These are phyloP conservation scores for Aureobasidium sp. DNA, from an alignment of 2,329 filamentous ascomycete genomes.

Conservation along the genomic window DNA sequence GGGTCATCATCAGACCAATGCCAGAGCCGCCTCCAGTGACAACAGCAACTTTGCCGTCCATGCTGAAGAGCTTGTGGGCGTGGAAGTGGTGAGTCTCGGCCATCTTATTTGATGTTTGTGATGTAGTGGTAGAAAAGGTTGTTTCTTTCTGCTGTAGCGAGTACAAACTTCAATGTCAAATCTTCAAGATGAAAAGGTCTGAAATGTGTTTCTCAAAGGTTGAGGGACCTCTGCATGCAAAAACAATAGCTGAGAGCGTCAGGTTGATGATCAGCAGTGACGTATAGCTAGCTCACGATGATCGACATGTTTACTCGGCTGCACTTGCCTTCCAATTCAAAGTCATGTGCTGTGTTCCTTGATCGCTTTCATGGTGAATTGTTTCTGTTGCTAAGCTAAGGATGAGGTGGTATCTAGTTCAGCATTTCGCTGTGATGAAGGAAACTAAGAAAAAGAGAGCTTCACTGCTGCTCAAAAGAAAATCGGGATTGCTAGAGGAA, in stretches of 20 bases:
- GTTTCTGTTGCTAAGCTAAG: not conserved
- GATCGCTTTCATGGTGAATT: not conserved
- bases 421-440: not conserved
- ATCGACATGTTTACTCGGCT: not conserved
- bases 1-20: slow-evolving; percentile 57
- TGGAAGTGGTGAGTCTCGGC: slow-evolving; percentile 40
- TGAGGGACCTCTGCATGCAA: not conserved
- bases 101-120: slow-evolving; percentile 26
- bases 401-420: not conserved
- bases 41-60: slow-evolving; percentile 48
- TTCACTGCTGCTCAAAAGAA: not conserved
- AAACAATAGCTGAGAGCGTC: not conserved
- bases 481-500: not conserved
- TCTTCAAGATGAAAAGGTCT: not conserved
- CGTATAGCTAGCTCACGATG: not conserved
- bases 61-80: slow-evolving; percentile 45
- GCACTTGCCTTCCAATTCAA: not conserved
- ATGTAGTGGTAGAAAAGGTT: not conserved
- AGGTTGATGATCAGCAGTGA: slow-evolving; percentile 4
- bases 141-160: not conserved
- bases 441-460: not conserved
- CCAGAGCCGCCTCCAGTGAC: slow-evolving; percentile 53
- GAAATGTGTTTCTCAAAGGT: not conserved
- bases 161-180: not conserved
- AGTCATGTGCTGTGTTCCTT: slow-evolving; percentile 4